phyloP scores from a whole-genome alignment of 1,284 basidiomycete genomes.

The Porodaedalea pini region DNA sequence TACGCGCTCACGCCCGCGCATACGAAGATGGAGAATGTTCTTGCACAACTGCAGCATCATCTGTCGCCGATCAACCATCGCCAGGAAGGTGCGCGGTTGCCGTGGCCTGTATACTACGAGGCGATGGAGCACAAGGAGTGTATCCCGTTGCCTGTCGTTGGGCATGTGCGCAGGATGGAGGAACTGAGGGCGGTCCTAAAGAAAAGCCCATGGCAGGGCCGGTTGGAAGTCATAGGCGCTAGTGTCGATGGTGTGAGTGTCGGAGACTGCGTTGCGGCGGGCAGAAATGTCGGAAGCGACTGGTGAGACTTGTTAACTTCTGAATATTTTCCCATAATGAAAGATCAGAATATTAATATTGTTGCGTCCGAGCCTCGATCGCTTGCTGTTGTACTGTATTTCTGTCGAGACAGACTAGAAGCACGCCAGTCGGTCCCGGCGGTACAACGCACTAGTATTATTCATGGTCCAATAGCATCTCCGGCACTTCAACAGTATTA shows the following conservation, averaged over 20 bases:
- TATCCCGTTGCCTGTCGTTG: slow-evolving; percentile 80
- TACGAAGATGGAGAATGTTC: slow-evolving; percentile 24
- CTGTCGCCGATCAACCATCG: slow-evolving; percentile 48
- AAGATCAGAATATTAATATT: not conserved
- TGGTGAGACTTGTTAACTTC: slow-evolving; percentile 3
- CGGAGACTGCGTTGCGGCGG: slow-evolving; percentile 83
- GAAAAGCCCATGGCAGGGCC: slow-evolving; percentile 47
- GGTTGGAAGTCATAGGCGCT: slow-evolving; percentile 77
- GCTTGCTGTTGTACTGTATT: too few relatives aligned
- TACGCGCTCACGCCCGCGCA: slow-evolving; percentile 43
- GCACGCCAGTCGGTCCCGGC: too few relatives aligned
- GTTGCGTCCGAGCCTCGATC: too few relatives aligned
- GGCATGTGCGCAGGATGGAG: slow-evolving; percentile 69
- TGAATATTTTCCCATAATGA: not conserved
- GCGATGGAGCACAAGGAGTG: slow-evolving; percentile 63
- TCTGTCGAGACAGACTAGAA: too few relatives aligned
- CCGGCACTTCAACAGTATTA: too few relatives aligned
- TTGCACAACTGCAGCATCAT: slow-evolving; percentile 41
- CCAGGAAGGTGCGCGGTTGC: slow-evolving; percentile 37
- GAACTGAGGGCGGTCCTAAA: slow-evolving; percentile 51
- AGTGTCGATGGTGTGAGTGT: slow-evolving; percentile 89
- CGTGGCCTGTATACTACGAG: slow-evolving; percentile 55
- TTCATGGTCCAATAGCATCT: too few relatives aligned
- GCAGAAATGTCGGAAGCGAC: slow-evolving; percentile 48
- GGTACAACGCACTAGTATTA: too few relatives aligned